Conservation (phyloP, 1,284 basidiomycete species). For the Porogramme epimiltina region DNA sequence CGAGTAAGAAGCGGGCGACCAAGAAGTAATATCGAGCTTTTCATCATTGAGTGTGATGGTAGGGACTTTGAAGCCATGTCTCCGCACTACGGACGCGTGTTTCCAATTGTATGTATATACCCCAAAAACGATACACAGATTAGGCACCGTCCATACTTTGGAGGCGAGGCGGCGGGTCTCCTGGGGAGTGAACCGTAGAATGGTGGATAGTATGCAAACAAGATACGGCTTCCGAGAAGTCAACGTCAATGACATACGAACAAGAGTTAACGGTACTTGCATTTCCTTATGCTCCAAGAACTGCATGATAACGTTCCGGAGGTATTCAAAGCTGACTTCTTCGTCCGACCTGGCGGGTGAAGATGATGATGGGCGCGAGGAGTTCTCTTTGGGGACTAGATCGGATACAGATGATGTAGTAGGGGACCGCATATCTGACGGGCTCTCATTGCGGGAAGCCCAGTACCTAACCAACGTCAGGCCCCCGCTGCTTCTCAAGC, state of each 20-base stretch:
- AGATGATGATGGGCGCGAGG: constrained; percentile 44
- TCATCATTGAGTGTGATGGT: no score
- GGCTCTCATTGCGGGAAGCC: constrained; percentile 52
- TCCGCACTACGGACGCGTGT: no score
- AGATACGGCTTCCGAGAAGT: constrained; percentile 77
- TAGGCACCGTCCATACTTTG: no score
- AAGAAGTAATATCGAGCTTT: no score
- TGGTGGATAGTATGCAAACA: constrained; percentile 86
- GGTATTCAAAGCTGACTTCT: constrained; percentile 93
- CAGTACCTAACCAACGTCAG: constrained; percentile 95
- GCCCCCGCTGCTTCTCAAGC: constrained; percentile 87
- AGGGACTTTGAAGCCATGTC: no score
- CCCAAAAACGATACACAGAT: no score
- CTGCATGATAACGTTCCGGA: constrained; percentile 92
- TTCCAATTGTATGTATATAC: no score
- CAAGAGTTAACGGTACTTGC: constrained; percentile 51
- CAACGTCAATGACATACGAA: not conserved
- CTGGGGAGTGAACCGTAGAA: constrained; percentile 91
- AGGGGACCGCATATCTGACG: constrained; percentile 47
- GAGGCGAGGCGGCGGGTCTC: constrained; percentile 76
- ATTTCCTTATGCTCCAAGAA: constrained; percentile 91
- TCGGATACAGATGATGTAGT: constrained; percentile 49
- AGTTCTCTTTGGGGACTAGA: constrained; percentile 32
- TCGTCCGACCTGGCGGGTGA: constrained; percentile 61
- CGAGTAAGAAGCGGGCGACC: no score